phyloP scores from a whole-genome alignment of 2,329 filamentous ascomycete genomes.

The Aspergillus ruber region DNA sequence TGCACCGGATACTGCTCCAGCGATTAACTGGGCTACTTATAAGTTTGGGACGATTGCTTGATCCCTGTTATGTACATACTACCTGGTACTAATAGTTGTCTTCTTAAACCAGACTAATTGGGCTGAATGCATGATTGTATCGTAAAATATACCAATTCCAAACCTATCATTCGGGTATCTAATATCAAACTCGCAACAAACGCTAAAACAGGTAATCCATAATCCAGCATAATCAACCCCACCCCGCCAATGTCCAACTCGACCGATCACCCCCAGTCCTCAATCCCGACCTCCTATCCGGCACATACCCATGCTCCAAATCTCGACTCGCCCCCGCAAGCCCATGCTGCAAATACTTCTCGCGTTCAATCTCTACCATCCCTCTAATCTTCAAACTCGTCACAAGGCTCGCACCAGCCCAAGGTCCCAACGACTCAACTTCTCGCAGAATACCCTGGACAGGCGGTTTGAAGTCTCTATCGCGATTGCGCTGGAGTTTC shows the following conservation, averaged over 20 bases:
- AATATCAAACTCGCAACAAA: neutral
- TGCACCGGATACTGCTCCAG: constrained; percentile 33
- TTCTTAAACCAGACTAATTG: neutral
- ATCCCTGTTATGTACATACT: neutral
- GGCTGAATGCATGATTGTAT: neutral
- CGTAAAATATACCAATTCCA: neutral
- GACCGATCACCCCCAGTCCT: constrained; percentile 38
- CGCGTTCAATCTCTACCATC: constrained; percentile 58
- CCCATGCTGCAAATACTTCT: constrained; percentile 52
- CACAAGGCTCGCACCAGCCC: constrained; percentile 59
- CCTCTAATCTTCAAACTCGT: constrained; percentile 54
- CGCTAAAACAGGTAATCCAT: neutral
- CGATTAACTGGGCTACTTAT: constrained; percentile 40
- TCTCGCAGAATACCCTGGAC: constrained; percentile 42
- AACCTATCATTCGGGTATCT: constrained; percentile 1
- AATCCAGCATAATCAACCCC: constrained; percentile 35
- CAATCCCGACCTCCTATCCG: constrained; percentile 35
- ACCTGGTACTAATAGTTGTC: neutral
- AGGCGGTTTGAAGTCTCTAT: constrained; percentile 22
- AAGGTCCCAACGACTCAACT: constrained; percentile 56
- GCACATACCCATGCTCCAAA: constrained; percentile 27
- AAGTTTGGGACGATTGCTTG: constrained; percentile 32
- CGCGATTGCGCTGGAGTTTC: constrained; percentile 34
- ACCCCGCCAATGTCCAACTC: constrained; percentile 45
- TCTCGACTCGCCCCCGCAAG: constrained; percentile 42